Percentiles rank a stretch among this genome's conserved stretches.
These are phyloP conservation scores for Cyclotella sp. DNA, from an alignment of 108 stramenopile species.

Conservation along the genomic window DNA sequence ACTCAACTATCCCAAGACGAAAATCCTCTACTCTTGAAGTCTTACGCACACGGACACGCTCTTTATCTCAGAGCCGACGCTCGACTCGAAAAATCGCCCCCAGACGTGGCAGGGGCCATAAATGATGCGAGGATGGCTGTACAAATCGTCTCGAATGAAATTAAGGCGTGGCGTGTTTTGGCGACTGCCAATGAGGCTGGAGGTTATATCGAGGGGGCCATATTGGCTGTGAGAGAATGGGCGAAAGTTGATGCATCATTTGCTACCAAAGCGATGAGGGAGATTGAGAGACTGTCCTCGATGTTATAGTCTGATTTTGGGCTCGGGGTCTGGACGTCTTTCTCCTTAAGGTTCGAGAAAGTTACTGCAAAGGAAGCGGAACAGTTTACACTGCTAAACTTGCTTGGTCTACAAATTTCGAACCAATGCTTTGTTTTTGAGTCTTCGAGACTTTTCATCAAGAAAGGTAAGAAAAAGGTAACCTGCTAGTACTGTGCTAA, in stretches of 20 bases:
- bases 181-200: conserved; percentile 43
- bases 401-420: no score
- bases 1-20: conserved; percentile 31
- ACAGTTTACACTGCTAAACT: no score
- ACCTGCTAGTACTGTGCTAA: no score
- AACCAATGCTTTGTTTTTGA: no score
- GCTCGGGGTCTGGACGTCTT: neutral
- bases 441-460: no score
- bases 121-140: conserved; percentile 42
- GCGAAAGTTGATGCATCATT: conserved; percentile 45
- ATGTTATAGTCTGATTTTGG: neutral
- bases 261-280: conserved; percentile 46
- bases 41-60: conserved; percentile 46
- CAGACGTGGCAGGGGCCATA: conserved; percentile 44
- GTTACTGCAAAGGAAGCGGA: neutral
- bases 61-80: conserved; percentile 47
- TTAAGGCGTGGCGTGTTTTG: conserved; percentile 50
- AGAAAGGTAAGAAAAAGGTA: no score
- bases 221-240: conserved; percentile 30
- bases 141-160: conserved; percentile 24
- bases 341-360: neutral
- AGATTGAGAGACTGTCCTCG: conserved; percentile 44
- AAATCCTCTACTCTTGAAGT: conserved; percentile 27
- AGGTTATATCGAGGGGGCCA: conserved; percentile 33
- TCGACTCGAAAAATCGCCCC: conserved; percentile 36